phyloP scores from a whole-genome alignment of 2,329 filamentous ascomycete species.

The Ophiostoma montium region DNA sequence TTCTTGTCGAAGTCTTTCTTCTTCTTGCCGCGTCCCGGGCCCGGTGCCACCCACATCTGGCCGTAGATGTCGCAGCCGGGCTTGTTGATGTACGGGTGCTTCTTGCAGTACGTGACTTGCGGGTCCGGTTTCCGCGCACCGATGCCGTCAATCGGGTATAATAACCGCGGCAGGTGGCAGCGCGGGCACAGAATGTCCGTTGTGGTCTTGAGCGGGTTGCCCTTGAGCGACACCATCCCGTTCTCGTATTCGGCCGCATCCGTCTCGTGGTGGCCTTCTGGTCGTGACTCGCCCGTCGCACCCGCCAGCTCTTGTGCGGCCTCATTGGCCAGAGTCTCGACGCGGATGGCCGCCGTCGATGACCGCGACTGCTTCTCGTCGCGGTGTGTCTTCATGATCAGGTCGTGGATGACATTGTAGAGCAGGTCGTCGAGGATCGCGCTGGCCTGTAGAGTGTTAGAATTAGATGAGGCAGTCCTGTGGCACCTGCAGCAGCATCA shows the following conservation, averaged over 20 bases:
- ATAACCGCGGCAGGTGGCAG: conserved; percentile 59
- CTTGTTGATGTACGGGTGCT: conserved; percentile 63
- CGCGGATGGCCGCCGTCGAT: conserved; percentile 46
- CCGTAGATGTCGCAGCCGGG: conserved; percentile 69
- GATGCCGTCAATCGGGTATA: conserved; percentile 58
- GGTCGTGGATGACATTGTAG: conserved; percentile 63
- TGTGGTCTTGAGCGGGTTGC: conserved; percentile 58
- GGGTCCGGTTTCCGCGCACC: conserved; percentile 53
- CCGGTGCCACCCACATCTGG: conserved; percentile 63
- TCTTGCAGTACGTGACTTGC: conserved; percentile 61
- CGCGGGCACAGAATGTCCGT: conserved; percentile 58
- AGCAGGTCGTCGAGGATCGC: conserved; percentile 60
- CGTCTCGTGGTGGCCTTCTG: conserved; percentile 47
- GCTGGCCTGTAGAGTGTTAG: conserved; percentile 28
- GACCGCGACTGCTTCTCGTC: conserved; percentile 65
- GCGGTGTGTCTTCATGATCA: conserved; percentile 60
- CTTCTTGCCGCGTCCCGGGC: conserved; percentile 58
- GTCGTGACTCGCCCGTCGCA: conserved; percentile 36
- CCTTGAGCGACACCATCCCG: conserved; percentile 52
- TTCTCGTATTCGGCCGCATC: conserved; percentile 58
- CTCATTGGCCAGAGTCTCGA: conserved; percentile 47
- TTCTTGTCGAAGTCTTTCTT: conserved; percentile 63
- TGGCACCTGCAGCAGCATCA: neutral
- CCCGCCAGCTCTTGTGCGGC: conserved; percentile 31
- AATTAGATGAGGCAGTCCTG: neutral